These are phyloP conservation scores for Coemansia sp. DNA, from an alignment of 192 early-diverging fungal genomes.

Conservation along the genomic window DNA sequence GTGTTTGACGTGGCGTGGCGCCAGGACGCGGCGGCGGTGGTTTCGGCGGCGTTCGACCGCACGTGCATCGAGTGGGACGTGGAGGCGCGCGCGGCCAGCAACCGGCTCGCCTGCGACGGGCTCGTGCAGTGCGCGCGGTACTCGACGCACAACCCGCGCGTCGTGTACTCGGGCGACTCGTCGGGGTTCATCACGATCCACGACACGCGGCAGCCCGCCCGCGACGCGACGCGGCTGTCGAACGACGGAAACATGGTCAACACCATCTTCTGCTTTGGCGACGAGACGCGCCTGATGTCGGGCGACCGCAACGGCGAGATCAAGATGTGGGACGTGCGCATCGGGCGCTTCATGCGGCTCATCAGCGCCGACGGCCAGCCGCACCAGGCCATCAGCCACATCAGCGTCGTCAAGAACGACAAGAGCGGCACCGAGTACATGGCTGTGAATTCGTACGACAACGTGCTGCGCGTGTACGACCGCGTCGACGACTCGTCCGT, in stretches of 20 bases:
- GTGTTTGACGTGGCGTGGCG: constrained; percentile 53
- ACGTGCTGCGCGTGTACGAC: constrained; percentile 91
- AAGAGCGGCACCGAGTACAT: constrained; percentile 70
- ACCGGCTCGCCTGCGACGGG: constrained; percentile 30
- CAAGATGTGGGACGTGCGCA: constrained; percentile 91
- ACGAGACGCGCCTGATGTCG: constrained; percentile 48
- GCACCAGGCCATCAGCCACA: constrained; percentile 45
- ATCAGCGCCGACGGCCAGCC: constrained; percentile 27
- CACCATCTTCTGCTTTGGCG: constrained; percentile 51
- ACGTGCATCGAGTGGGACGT: constrained; percentile 51
- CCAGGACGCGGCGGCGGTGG: constrained; percentile 27
- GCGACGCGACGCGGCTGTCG: constrained; percentile 24
- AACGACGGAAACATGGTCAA: constrained; percentile 48
- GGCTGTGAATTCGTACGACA: constrained; percentile 92
- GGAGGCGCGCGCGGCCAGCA: constrained; percentile 13
- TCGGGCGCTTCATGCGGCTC: constrained; percentile 55
- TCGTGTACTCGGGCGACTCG: constrained; percentile 73
- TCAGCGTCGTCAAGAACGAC: constrained; percentile 45
- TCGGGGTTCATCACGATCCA: constrained; percentile 59
- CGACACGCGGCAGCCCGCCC: constrained; percentile 30
- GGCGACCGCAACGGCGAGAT: constrained; percentile 57
- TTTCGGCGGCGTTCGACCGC: constrained; percentile 45
- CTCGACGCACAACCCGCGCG: constrained; percentile 58
- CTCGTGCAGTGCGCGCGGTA: constrained; percentile 48
- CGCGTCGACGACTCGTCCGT: constrained; percentile 77